Evolutionary conservation across 2,329 filamentous ascomycete genomes (phyloP).

Genomic region (Colletotrichum siamense): DNA sequence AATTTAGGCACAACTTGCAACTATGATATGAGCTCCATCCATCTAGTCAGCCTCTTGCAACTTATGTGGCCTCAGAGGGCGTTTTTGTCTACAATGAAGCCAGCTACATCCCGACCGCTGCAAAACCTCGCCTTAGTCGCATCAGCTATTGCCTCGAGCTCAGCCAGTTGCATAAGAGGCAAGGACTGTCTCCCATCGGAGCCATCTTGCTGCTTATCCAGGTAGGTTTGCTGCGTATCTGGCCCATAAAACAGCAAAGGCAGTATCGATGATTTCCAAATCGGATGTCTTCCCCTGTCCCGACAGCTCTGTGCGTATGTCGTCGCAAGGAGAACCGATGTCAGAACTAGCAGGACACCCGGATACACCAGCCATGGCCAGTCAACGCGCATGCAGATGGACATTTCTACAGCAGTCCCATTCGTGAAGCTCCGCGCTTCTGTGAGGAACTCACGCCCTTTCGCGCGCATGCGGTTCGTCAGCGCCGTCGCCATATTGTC

Average conservation of each 20-base stretch:
- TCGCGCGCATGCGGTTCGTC: not conserved
- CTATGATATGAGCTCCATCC: not conserved
- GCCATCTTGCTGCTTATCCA: not conserved
- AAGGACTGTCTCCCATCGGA: not conserved
- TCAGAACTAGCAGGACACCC: not conserved
- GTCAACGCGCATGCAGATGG: not conserved
- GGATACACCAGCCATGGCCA: not conserved
- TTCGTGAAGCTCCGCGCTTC: not conserved
- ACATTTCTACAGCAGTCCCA: not conserved
- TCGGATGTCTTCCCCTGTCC: not conserved
- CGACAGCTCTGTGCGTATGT: not conserved
- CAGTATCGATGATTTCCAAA: not conserved
- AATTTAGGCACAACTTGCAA: not conserved
- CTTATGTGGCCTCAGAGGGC: not conserved
- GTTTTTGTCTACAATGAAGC: not conserved
- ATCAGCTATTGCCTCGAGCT: not conserved
- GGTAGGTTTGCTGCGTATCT: not conserved
- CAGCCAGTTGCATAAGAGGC: not conserved
- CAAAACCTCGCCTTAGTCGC: not conserved
- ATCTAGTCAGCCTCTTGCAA: fast-evolving
- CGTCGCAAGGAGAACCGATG: not conserved
- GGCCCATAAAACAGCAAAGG: not conserved
- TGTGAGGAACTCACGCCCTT: not conserved
- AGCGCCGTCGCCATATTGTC: not conserved
- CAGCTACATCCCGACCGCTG: not conserved